Evolutionary conservation across 176 grass and related monocot genomes (phyloP).

Genomic region (Triticum dicoccoides): DNA sequence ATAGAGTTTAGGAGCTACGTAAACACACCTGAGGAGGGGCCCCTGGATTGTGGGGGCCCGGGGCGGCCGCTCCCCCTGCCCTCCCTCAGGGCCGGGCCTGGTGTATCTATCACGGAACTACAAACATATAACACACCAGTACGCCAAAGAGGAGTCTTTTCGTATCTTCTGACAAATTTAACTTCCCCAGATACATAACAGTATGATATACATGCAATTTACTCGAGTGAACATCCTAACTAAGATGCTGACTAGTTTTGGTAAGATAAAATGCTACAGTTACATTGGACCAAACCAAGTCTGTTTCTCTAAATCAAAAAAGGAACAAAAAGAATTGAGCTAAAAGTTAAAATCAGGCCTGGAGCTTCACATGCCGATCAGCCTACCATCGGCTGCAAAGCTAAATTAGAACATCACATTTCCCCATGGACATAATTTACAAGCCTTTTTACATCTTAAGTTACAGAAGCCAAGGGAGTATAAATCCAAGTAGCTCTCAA

Average conservation of each 20-base stretch:
- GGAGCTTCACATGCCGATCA: slow-evolving; percentile 14
- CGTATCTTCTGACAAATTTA: not conserved
- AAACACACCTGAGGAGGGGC: too few relatives aligned
- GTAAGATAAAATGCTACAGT: slow-evolving; percentile 9
- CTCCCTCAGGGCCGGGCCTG: too few relatives aligned
- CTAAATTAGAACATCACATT: slow-evolving; percentile 26
- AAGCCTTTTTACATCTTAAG: slow-evolving; percentile 45
- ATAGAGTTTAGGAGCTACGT: too few relatives aligned
- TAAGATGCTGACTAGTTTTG: not conserved
- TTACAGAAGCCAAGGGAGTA: slow-evolving; percentile 20
- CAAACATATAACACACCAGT: not conserved
- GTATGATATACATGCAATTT: not conserved
- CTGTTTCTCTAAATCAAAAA: slow-evolving; percentile 21
- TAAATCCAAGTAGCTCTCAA: slow-evolving; percentile 23
- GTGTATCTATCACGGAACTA: not conserved
- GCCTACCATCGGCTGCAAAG: slow-evolving; percentile 22
- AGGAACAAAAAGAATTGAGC: not conserved
- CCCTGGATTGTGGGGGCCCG: too few relatives aligned
- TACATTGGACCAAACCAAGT: slow-evolving; percentile 7
- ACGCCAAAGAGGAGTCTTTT: not conserved
- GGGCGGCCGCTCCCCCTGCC: too few relatives aligned
- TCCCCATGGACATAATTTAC: slow-evolving; percentile 48
- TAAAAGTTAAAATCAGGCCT: not conserved
- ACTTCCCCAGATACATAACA: not conserved
- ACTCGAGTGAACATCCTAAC: not conserved